phyloP scores from a whole-genome alignment of 108 stramenopile genomes.

The Nitzschia sp. region DNA sequence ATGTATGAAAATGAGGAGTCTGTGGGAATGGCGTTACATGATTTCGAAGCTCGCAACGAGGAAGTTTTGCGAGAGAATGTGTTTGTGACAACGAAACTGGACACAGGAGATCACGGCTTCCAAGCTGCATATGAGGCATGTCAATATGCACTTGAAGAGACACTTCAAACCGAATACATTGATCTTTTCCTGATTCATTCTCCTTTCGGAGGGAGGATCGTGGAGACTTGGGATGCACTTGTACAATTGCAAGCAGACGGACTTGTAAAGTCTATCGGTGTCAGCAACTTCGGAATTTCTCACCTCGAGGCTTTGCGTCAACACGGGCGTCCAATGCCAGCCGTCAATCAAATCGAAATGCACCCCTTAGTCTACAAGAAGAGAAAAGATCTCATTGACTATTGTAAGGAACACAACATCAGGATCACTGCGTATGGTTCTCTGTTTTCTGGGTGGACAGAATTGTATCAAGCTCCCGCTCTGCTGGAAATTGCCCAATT shows the following conservation, averaged over 20 bases:
- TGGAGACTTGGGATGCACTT: slow-evolving; percentile 86
- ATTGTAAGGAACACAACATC: slow-evolving; percentile 64
- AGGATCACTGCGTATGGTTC: slow-evolving; percentile 64
- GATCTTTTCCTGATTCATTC: slow-evolving; percentile 39
- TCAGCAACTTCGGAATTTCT: slow-evolving; percentile 62
- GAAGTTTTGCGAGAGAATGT: slow-evolving; percentile 3
- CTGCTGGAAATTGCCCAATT: slow-evolving; percentile 46
- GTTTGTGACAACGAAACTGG: slow-evolving; percentile 33
- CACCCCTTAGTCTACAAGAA: slow-evolving; percentile 63
- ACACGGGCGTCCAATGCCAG: slow-evolving; percentile 63
- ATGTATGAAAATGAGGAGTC: slow-evolving; percentile 29
- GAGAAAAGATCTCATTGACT: slow-evolving; percentile 58
- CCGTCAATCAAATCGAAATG: slow-evolving; percentile 81
- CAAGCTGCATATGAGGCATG: slow-evolving; percentile 1
- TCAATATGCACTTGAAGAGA: slow-evolving; percentile 3
- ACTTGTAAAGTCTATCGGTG: slow-evolving; percentile 62
- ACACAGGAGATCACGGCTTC: slow-evolving; percentile 29
- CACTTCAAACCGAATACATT: slow-evolving; percentile 6
- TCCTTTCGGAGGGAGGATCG: slow-evolving; percentile 22
- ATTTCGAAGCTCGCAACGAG: background rate
- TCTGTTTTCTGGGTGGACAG: slow-evolving; percentile 31
- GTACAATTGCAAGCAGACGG: slow-evolving; percentile 54
- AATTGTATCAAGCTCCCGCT: slow-evolving; percentile 20
- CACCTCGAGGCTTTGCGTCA: slow-evolving; percentile 44
- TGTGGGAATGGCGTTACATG: slow-evolving; percentile 11